Conservation (phyloP, 2,329 filamentous ascomycete species). For the Trichoderma sp. region DNA sequence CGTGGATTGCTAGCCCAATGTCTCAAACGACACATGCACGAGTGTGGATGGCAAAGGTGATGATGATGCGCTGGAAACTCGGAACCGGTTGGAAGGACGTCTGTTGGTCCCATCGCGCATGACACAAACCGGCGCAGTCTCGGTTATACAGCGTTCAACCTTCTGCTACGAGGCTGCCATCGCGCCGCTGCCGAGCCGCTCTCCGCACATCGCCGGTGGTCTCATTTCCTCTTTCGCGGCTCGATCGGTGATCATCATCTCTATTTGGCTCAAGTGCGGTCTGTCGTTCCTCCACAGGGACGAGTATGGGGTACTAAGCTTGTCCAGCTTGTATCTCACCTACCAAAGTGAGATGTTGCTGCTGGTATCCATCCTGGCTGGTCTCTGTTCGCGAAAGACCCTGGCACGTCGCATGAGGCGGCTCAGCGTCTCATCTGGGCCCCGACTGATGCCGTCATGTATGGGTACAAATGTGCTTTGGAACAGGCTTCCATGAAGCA, state of each 20-base stretch:
- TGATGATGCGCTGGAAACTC: not conserved
- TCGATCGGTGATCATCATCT: constrained; percentile 29
- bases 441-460: not conserved
- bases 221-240: constrained; percentile 23
- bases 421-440: constrained; percentile 21
- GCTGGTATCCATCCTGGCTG: constrained; percentile 11
- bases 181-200: constrained; percentile 14
- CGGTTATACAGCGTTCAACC: constrained; percentile 20
- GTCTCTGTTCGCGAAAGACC: constrained; percentile 2
- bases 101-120: constrained; percentile 24
- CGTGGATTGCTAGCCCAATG: not conserved
- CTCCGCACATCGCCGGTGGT: constrained; percentile 22
- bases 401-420: constrained; percentile 19
- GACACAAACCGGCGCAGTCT: constrained; percentile 21
- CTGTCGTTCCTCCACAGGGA: constrained; percentile 22
- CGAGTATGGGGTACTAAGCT: constrained; percentile 20
- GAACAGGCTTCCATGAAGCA: not conserved
- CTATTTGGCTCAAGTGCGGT: constrained; percentile 22
- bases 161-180: constrained; percentile 16
- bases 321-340: constrained; percentile 24
- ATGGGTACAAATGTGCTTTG: not conserved
- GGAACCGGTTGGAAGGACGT: not conserved
- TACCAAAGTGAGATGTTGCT: constrained; percentile 9
- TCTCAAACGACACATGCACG: constrained; percentile 1
- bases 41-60: not conserved